Base-by-base conservation (phyloP, 2,329 filamentous ascomycete genomes). In the Hymenoscyphus linearis region DNA sequence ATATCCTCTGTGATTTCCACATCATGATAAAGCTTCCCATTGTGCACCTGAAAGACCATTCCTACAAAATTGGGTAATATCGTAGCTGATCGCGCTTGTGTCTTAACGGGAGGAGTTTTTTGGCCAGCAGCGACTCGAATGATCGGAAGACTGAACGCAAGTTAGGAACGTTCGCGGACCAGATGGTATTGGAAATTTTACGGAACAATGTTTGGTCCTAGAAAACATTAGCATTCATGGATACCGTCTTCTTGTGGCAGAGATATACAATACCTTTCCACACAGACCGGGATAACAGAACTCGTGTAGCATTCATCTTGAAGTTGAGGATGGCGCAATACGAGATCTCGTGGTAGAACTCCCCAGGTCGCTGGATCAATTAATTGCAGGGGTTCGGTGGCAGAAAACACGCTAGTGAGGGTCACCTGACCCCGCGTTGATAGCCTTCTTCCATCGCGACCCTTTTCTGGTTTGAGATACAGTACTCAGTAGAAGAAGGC, bases 21-120 rank as follows among this genome's bases (percentile, higher is more conserved):
- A 71, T 90, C 87, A 57, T 84, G 74, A 70, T 90, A 90, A 14
- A 76, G 81, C 76, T 89, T 90, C 47, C 88, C 88, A 73, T 90
- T 89, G 73, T 91, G 85, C 31, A 91, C 82, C 67, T 87, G 83
- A 72, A 91, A 91, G 68, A 82, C 81, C 65, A 89, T 72, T 1
- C 87, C 87, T 25, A 91, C 85, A 70, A 90, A 90, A 69, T 86
- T 88, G 2, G 88, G 88, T 35, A 90, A 78, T 65, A 91, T 90
- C 0, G 88, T 90, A 47, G 88, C 88, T 57, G 82, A 80, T 66
- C 88, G 85, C 40, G 87, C 87, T 74, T 88, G 85, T 3, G 88
- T 91, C 71, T 79, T 84, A 70, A 90, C 87, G 6, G 86, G 85
- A 31, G 81, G 81, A n/a, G 78, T 76, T 64, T 80, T 79, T 67